Evolutionary conservation across 2,329 filamentous ascomycete species (phyloP).

Genomic region (Fusarium buxicola): DNA sequence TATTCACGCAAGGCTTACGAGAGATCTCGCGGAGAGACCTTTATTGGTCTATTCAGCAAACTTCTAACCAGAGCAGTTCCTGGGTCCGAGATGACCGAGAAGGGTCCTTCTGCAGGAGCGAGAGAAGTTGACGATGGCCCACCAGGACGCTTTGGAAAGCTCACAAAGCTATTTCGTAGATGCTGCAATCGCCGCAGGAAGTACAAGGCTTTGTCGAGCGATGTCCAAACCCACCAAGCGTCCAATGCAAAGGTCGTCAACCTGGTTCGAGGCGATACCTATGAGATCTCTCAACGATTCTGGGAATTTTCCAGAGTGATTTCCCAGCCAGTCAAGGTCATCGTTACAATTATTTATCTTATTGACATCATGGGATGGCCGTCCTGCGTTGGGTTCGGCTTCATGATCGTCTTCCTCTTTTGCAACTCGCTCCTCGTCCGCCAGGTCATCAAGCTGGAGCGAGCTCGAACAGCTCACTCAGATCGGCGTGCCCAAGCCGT

Average conservation of each 20-base stretch:
- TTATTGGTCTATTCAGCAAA: constrained; percentile 54
- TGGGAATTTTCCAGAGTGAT: constrained; percentile 87
- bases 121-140: not conserved
- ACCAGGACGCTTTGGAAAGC: not conserved
- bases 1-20: constrained; percentile 88
- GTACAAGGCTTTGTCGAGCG: constrained; percentile 1
- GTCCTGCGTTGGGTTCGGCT: constrained; percentile 77
- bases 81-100: constrained; percentile 54
- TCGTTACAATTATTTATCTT: constrained; percentile 72
- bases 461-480: constrained; percentile 76
- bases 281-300: constrained; percentile 84
- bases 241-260: constrained; percentile 94
- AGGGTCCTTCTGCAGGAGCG: constrained; percentile 40
- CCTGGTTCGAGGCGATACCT: constrained; percentile 83
- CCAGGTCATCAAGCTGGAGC: constrained; percentile 75
- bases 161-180: constrained; percentile 30
- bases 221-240: constrained; percentile 63
- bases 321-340: constrained; percentile 79
- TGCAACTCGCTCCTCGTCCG: constrained; percentile 77
- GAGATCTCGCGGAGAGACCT: constrained; percentile 78
- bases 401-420: constrained; percentile 75
- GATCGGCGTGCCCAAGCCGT: constrained; percentile 84
- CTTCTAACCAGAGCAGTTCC: constrained; percentile 54
- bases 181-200: constrained; percentile 38
- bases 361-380: constrained; percentile 84